Evolutionary conservation across 2,329 filamentous ascomycete species (phyloP).

Genomic region (Fusarium guadeloupense): DNA sequence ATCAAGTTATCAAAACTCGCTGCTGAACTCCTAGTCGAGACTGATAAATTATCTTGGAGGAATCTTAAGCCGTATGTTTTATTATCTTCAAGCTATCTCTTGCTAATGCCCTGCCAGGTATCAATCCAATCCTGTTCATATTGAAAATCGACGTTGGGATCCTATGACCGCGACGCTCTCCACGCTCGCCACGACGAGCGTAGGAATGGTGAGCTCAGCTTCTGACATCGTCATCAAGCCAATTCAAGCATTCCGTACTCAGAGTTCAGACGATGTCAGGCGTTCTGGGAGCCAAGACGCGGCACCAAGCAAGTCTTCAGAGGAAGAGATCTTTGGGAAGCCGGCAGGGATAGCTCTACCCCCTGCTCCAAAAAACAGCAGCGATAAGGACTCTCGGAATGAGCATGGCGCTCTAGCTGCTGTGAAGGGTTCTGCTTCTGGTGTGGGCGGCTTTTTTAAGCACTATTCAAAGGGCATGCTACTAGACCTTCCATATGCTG

Average conservation of each 20-base stretch:
- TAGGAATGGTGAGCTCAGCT: conserved; percentile 14
- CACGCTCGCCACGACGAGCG: conserved; percentile 6
- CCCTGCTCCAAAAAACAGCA: not conserved
- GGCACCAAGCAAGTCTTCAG: too few relatives aligned
- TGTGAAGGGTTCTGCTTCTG: conserved; percentile 10
- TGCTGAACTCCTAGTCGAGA: conserved; percentile 15
- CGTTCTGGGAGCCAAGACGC: not conserved
- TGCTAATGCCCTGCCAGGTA: not conserved
- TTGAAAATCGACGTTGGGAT: conserved; percentile 32
- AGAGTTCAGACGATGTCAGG: not conserved
- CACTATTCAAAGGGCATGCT: conserved; percentile 20
- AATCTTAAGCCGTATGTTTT: conserved; percentile 9
- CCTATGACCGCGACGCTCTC: conserved; percentile 23
- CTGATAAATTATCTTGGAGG: conserved; percentile 20
- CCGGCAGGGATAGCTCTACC: not conserved
- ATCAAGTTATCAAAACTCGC: conserved; percentile 29
- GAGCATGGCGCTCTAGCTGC: conserved; percentile 16
- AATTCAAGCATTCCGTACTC: not conserved
- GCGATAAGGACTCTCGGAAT: not conserved
- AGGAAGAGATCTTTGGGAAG: not conserved
- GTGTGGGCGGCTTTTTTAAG: conserved; percentile 28
- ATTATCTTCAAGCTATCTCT: rapidly evolving
- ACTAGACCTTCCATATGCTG: conserved; percentile 24
- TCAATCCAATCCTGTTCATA: conserved; percentile 8
- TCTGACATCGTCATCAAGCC: conserved; percentile 25